Evolutionary conservation across 768 basidiomycete species (phyloP), one percentile per base, ranked within the genome.

Genomic region (Imleria badia): DNA sequence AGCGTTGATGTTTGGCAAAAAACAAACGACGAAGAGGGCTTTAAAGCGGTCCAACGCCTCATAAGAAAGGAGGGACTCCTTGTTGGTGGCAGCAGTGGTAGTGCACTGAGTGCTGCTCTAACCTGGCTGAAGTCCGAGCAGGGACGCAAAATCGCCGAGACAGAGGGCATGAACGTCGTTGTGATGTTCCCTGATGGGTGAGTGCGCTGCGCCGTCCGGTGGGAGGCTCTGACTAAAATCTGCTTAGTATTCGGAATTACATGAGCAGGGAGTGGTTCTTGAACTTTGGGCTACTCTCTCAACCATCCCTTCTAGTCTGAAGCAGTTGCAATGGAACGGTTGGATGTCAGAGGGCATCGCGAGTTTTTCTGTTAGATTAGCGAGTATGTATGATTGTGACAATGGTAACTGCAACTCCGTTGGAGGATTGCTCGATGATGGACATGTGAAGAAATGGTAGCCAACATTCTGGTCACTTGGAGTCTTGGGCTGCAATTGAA

Each of bases 241-340:
- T 51, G 20, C 31, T n/a, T 45, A 93, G 94, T 1, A 85, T 97
- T 51, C 82, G 94, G 61, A 96, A 96, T 69, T 96, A 96, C 66
- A 94, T 96, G 84, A 89, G 88, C 74, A 95, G 94, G 66, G 81
- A 86, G 13, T 96, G 94, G 94, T 95, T 95, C 74, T 72, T 92
- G 58, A 77, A 85, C 57, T 82, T 87, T 62, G 82, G 84, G 5
- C 69, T 87, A 60, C 71, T 78, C 39, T 70, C 76, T 0, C 79
- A 82, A 54, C 79, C 81, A 1, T 79, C 86, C 3, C 74, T 79
- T 6, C 73, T 86, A 6, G 5, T 7, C 12, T 10, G 46, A 54
- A 41, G 6, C 5, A n/a, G 17, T 14, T 20, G 17, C 14, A n/a
- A n/a, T n/a, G n/a, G n/a, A n/a, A n/a, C n/a, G n/a, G n/a, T n/a